These are phyloP conservation scores for Protomyces macrosporus DNA, from an alignment of 1,139 yeast species.

Conservation along the genomic window DNA sequence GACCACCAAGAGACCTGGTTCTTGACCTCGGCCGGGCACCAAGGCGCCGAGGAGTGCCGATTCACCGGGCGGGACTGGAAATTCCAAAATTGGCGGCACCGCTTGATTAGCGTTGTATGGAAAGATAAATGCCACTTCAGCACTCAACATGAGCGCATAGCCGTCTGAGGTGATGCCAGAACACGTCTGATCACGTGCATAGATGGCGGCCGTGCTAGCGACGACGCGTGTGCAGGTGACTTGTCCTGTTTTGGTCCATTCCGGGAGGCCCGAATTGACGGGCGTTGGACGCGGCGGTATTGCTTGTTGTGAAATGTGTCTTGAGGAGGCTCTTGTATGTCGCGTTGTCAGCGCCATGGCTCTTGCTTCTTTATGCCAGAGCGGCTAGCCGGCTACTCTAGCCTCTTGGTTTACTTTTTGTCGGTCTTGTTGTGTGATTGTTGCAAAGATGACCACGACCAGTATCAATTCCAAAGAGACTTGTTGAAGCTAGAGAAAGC, in stretches of 20 bases:
- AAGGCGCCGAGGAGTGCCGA: conserved; percentile 52
- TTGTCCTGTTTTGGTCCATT: conserved; percentile 56
- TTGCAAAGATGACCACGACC: no score
- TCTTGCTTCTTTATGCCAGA: no score
- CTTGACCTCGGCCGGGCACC: conserved; percentile 58
- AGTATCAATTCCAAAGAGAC: no score
- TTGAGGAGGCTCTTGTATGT: no score
- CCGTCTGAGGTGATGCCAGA: conserved; percentile 14
- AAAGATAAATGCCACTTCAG: conserved; percentile 55
- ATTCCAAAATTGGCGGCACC: conserved; percentile 51
- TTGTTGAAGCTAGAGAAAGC: no score
- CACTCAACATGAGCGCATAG: conserved; percentile 26
- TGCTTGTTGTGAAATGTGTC: no score
- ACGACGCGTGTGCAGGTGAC: conserved; percentile 60
- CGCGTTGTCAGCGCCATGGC: no score
- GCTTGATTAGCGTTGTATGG: conserved; percentile 56
- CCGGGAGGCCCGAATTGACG: conserved; percentile 39
- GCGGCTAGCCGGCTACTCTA: no score
- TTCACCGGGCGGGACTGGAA: conserved; percentile 40
- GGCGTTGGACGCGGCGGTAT: neutral
- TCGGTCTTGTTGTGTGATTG: no score
- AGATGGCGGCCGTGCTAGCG: conserved; percentile 48
- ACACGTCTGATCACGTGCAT: conserved; percentile 31
- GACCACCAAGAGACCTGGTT: conserved; percentile 65
- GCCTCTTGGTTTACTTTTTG: no score